A percentile compares a stretch with the other conserved stretches of the same genome.
Evolutionary conservation across 257 asterid genomes (phyloP).

Genomic region (Primulina huaijiensis): DNA sequence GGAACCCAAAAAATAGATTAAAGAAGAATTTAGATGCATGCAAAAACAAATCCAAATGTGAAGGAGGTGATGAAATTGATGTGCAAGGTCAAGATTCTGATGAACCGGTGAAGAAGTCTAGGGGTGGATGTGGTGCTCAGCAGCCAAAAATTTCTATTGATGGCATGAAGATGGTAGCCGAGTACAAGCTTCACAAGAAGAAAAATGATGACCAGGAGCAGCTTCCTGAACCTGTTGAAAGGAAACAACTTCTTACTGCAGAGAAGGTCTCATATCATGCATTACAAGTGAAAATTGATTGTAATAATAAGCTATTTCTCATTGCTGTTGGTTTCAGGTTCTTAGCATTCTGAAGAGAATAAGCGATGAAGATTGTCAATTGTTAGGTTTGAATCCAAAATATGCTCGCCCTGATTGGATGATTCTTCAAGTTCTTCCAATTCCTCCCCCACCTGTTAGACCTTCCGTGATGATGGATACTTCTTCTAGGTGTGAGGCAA

Average conservation of each 20-base stretch:
- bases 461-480: slow-evolving; percentile 99
- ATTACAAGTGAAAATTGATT: slow-evolving; percentile 2
- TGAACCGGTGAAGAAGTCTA: slow-evolving; percentile 65
- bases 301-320: slow-evolving; percentile 4
- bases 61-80: slow-evolving; percentile 92
- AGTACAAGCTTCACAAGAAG: slow-evolving; percentile 71
- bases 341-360: slow-evolving; percentile 85
- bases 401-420: slow-evolving; percentile 99
- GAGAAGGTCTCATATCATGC: slow-evolving; percentile 57
- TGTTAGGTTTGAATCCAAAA: slow-evolving; percentile 81
- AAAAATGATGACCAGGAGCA: slow-evolving; percentile 86
- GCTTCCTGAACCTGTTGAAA: slow-evolving; percentile 95
- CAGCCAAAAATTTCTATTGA: slow-evolving; percentile 92
- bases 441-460: slow-evolving; percentile 99
- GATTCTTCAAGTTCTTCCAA: slow-evolving; percentile 99
- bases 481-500: slow-evolving; percentile 96
- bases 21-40: slow-evolving; percentile 81
- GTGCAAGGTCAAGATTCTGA: slow-evolving; percentile 70
- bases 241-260: slow-evolving; percentile 84
- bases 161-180: slow-evolving; percentile 99
- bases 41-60: slow-evolving; percentile 82
- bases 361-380: slow-evolving; percentile 82
- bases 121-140: slow-evolving; percentile 99
- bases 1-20: slow-evolving; percentile 79
- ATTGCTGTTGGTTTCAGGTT: slow-evolving; percentile 50